Evolutionary conservation across 495 filamentous ascomycete genomes (phyloP), one percentile per base, ranked within the genome.

Genomic region (Xylaria cubensis): DNA sequence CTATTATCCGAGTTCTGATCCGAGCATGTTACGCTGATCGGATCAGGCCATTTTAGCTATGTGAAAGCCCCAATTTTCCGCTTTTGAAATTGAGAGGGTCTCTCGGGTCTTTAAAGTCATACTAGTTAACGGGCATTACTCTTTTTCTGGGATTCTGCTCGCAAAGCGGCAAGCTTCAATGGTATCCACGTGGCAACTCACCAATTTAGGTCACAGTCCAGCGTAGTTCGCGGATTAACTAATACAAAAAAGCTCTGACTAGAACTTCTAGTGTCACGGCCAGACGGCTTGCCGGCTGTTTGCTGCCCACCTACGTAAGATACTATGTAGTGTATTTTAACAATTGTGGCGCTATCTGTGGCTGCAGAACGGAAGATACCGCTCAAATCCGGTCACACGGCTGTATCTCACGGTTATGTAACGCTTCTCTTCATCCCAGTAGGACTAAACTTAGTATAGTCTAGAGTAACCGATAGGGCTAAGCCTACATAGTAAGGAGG

Each of bases 401-500:
- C 44, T 48, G 44, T 48, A n/a, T 19, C 7, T 10, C 13, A 26
- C 15, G 24, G 19, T 32, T 21, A n/a, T 56, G 53, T 56, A 56
- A 56, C 19, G 13, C 24, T 32, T 17, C 9, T 3, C 4, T 32
- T 13, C 26, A 32, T 32, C 29, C 29, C 26, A 56, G 13, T 17
- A 24, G 21, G 3, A 24, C 50, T 32, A 56, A 55, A 2, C 53
- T 32, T 32, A 56, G 53, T 32, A 56, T 32, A 32, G 53, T 53
- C 26, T 56, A 56, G 26, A 7, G 15, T 5, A 5, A 1, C 6
- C 4, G 7, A 56, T 17, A 6, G 26, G 13, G 4, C 53, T 32
- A 56, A 56, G 17, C 53, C 53, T 56, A 56, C 13, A 56, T 56
- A 56, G 53, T 56, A 56, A 56, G 53, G 53, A 56, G 53, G 26